Conservation (phyloP, 73 alveolate species). For the Paramecium tetraurelia region DNA sequence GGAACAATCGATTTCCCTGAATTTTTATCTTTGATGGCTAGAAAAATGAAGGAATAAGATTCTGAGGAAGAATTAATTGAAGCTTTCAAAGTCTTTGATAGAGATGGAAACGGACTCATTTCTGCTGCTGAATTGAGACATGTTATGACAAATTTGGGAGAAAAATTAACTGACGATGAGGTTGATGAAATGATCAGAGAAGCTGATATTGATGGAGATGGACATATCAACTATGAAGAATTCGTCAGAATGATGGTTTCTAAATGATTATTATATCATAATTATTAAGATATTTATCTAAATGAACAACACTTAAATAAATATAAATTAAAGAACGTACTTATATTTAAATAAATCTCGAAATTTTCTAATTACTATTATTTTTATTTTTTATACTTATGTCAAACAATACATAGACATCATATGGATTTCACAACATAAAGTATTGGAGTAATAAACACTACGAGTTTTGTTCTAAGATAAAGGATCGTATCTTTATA, state of each 20-base stretch:
- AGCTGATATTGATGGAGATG: conserved; percentile 66
- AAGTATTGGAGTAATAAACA: background rate
- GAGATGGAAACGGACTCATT: conserved; percentile 63
- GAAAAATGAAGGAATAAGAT: conserved; percentile 63
- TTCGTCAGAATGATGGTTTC: conserved; percentile 73
- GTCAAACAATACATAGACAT: background rate
- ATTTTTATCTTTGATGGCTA: conserved; percentile 53
- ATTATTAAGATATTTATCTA: background rate
- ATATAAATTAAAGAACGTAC: background rate
- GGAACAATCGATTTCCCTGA: conserved; percentile 55
- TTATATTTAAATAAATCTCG: background rate
- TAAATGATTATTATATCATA: conserved; percentile 45
- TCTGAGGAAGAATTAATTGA: conserved; percentile 86
- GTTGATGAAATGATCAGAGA: conserved; percentile 69
- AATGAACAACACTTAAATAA: background rate
- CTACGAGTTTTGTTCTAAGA: background rate
- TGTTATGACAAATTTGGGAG: conserved; percentile 65
- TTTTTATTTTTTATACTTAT: background rate
- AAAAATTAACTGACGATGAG: conserved; percentile 71
- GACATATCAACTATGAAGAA: conserved; percentile 64
- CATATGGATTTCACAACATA: background rate
- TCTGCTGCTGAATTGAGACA: conserved; percentile 57
- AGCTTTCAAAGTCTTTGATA: conserved; percentile 88
- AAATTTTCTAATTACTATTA: background rate
- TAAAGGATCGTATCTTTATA: background rate